Evolutionary conservation across 1,284 basidiomycete genomes (phyloP).

Genomic region (Phellopilus nigrolimitatus): DNA sequence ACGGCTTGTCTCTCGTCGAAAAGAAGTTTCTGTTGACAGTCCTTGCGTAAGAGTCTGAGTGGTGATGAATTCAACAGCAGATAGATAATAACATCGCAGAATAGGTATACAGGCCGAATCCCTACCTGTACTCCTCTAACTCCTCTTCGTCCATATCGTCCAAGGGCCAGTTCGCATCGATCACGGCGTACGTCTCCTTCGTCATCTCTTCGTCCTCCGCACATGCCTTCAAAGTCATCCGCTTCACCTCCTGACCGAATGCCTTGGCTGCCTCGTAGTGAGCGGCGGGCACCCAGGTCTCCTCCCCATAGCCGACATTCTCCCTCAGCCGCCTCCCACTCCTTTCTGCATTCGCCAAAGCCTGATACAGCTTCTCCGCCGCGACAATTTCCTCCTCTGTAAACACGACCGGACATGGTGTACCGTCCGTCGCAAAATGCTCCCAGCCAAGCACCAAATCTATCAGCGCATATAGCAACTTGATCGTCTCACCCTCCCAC

Average conservation of each 20-base stretch:
- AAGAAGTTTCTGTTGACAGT: too few relatives aligned
- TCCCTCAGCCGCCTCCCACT: conserved; percentile 41
- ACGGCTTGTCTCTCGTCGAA: too few relatives aligned
- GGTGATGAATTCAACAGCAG: too few relatives aligned
- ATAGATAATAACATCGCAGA: neutral
- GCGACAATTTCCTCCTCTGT: conserved; percentile 36
- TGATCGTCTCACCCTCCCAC: conserved; percentile 45
- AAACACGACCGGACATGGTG: conserved; percentile 43
- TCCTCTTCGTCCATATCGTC: conserved; percentile 24
- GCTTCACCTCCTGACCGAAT: conserved; percentile 19
- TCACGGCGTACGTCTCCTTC: conserved; percentile 18
- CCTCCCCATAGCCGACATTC: conserved; percentile 21
- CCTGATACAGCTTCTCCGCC: conserved; percentile 34
- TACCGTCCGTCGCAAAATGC: conserved; percentile 32
- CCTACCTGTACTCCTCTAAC: conserved; percentile 15
- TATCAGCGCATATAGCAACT: conserved; percentile 38
- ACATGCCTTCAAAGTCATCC: conserved; percentile 15
- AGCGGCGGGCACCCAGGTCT: conserved; percentile 23
- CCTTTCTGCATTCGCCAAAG: conserved; percentile 30
- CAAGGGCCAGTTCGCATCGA: conserved; percentile 22
- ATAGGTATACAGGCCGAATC: neutral
- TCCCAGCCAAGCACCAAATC: conserved; percentile 35
- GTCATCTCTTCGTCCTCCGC: conserved; percentile 7
- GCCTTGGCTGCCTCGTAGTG: conserved; percentile 22
- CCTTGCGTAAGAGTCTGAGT: too few relatives aligned